phyloP scores from a whole-genome alignment of 352 stramenopile genomes.

The Phytophthora citricola region DNA sequence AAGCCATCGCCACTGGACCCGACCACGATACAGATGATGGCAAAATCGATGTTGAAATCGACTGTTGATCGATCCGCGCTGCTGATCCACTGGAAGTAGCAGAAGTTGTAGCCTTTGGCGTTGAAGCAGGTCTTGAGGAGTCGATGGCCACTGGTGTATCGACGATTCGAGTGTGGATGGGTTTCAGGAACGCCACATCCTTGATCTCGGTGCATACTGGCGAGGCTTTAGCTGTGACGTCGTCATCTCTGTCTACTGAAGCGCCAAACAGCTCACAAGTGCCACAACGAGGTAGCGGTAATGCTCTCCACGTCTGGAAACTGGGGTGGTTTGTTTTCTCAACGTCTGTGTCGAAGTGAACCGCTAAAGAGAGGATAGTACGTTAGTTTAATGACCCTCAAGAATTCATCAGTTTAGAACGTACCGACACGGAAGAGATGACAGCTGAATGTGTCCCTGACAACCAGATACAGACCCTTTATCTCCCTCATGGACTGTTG shows the following conservation, averaged over 20 bases:
- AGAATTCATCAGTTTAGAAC: slow-evolving; percentile 15
- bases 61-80: slow-evolving; percentile 5
- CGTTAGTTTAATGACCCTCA: not conserved
- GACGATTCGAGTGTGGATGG: slow-evolving; percentile 21
- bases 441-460: slow-evolving; percentile 61
- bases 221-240: not conserved
- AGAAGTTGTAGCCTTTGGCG: not conserved
- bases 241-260: not conserved
- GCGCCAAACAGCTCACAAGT: slow-evolving; percentile 57
- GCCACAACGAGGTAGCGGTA: slow-evolving; percentile 60
- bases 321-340: slow-evolving; percentile 19
- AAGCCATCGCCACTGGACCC: slow-evolving; percentile 27
- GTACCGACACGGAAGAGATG: slow-evolving; percentile 66
- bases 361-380: slow-evolving; percentile 15
- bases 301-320: slow-evolving; percentile 48
- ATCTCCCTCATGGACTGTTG: slow-evolving; percentile 23
- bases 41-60: slow-evolving; percentile 26
- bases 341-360: slow-evolving; percentile 25
- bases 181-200: slow-evolving; percentile 39
- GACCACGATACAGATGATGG: slow-evolving; percentile 29
- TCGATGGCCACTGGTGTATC: not conserved
- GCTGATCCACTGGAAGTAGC: not conserved
- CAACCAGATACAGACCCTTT: slow-evolving; percentile 50
- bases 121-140: not conserved
- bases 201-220: slow-evolving; percentile 38